Base-by-base conservation (phyloP, 2,329 filamentous ascomycete species). In the Neonectria punicea region DNA sequence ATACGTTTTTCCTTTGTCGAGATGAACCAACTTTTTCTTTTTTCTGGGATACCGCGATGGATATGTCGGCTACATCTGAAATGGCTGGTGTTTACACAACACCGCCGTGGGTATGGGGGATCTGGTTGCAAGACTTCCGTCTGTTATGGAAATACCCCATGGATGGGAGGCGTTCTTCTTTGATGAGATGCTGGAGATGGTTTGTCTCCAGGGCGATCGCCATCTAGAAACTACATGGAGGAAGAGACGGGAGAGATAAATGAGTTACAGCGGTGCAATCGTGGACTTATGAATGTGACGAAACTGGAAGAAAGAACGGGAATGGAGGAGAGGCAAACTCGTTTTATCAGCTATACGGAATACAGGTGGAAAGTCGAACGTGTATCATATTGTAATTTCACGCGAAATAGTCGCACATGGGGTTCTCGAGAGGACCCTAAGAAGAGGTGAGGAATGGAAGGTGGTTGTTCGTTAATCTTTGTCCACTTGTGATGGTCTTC, bases 301-400 rank as follows among this genome's bases (percentile, higher is more conserved):
- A 64, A 65, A 53, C 54, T 16, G 41, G 44, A 28, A 43, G 41
- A 25, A 50, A 66, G 47, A 49, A 66, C 25, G 63, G 36, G 54
- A 61, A 36, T 30, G 60, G 30, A 22, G 56, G 56, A 47, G 56
- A 51, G 47, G 61, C 44, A 64, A 50, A 56, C 56, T 64, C 43
- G 36, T 56, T 13, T 41, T 44, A 39, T 60, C 34, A 49, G 50
- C 41, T 49, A 25, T 46, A 34, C 43, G 47, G 28, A 51, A 60
- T 63, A 43, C 34, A 59, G 65, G 61, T 61, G 25, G 61, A 53
- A 57, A 53, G 67, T 57, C 66, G 61, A 68, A 70, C 64, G 63
- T 73, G 64, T 70, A 73, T 73, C 68, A 74, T 73, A 68, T 73
- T 73, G 70, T 73, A 74, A 73, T 67, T 57, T 64, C 69, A 70